Evolutionary conservation across 352 stramenopile genomes (phyloP).

Genomic region (Peronospora destructor): DNA sequence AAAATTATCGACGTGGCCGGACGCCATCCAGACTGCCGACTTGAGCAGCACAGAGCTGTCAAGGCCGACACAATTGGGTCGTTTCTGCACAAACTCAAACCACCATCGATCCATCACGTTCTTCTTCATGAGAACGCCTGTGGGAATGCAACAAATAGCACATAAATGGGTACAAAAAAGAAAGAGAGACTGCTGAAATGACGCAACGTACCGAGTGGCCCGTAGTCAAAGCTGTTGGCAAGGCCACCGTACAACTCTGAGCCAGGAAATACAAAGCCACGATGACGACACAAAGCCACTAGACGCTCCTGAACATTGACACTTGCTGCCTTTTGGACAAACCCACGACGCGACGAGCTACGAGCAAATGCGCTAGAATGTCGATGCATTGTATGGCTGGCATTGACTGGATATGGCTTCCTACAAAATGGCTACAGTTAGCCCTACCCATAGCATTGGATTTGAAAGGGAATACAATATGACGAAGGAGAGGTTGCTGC

Average conservation of each 20-base stretch:
- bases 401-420: not conserved
- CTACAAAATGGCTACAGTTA: not conserved
- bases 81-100: conserved; percentile 91
- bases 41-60: conserved; percentile 95
- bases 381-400: conserved; percentile 2
- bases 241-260: conserved; percentile 97
- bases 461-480: not conserved
- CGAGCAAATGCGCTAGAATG: not conserved
- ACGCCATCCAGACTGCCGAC: conserved; percentile 91
- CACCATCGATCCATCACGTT: conserved; percentile 97
- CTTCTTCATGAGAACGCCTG: conserved; percentile 93
- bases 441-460: not conserved
- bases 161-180: not conserved
- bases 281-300: conserved; percentile 79
- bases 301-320: conserved; percentile 61
- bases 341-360: too few species aligned
- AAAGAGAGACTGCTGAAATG: not conserved
- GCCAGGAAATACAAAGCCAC: conserved; percentile 91
- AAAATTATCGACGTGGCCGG: conserved; percentile 95
- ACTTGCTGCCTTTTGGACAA: not conserved
- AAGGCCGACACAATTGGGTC: conserved; percentile 92
- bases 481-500: conserved; percentile 17
- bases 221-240: conserved; percentile 97
- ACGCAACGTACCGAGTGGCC: conserved; percentile 56
- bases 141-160: conserved; percentile 5